Conservation (phyloP, 2,329 filamentous ascomycete species). For the Fusarium lateritium region DNA sequence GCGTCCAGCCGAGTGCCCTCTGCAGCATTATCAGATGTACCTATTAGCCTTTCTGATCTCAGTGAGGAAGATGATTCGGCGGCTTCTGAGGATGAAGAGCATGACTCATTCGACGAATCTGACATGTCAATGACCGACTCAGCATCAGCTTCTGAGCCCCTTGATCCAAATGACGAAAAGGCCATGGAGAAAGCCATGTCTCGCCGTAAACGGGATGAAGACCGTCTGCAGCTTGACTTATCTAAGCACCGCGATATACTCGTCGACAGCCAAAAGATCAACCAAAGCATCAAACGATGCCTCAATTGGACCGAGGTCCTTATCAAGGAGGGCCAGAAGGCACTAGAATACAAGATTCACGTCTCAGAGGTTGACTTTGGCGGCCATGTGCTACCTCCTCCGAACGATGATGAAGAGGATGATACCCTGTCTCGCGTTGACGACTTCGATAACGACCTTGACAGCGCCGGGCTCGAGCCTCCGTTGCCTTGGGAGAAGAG, state of each 20-base stretch:
- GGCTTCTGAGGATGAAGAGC: conserved; percentile 61
- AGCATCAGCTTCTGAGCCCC: conserved; percentile 50
- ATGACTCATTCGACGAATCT: conserved; percentile 68
- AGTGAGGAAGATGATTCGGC: conserved; percentile 55
- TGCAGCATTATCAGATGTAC: conserved; percentile 60
- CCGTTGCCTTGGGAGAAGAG: conserved; percentile 55
- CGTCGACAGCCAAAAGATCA: conserved; percentile 93
- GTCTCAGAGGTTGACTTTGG: conserved; percentile 86
- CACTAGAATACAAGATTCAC: conserved; percentile 84
- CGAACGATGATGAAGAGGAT: conserved; percentile 70
- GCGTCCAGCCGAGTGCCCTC: conserved; percentile 63
- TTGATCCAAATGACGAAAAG: conserved; percentile 57
- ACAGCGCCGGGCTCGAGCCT: conserved; percentile 43
- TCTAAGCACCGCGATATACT: conserved; percentile 91
- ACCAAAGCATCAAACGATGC: conserved; percentile 92
- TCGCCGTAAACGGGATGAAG: conserved; percentile 82
- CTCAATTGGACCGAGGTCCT: conserved; percentile 91
- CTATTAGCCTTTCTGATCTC: conserved; percentile 64
- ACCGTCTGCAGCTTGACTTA: conserved; percentile 86
- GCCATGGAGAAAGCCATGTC: conserved; percentile 47
- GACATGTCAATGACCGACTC: conserved; percentile 62
- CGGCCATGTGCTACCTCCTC: conserved; percentile 79
- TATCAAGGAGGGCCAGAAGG: conserved; percentile 89
- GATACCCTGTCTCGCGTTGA: conserved; percentile 36
- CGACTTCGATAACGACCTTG: conserved; percentile 40